Conservation (phyloP, 2,329 filamentous ascomycete genomes). For the Zymoseptoria crescenta region DNA sequence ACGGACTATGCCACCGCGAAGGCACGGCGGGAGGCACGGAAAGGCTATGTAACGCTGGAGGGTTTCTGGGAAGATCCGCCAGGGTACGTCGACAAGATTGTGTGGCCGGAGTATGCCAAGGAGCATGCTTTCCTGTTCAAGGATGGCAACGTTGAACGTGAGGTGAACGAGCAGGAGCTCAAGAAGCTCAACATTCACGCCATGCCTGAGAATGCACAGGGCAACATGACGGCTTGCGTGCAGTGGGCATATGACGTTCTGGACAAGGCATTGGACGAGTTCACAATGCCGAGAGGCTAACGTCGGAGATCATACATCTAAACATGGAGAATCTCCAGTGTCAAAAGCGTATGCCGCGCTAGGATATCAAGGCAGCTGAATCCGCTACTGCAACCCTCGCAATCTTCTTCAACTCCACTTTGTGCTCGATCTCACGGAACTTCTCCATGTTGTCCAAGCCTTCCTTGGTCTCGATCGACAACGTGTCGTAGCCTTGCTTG, state of each 20-base stretch:
- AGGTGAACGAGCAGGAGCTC: slow-evolving; percentile 40
- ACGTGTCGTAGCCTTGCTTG: slow-evolving; percentile 90
- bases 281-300: slow-evolving; percentile 7
- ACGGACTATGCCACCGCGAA: slow-evolving; percentile 59
- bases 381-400: slow-evolving; percentile 70
- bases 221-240: slow-evolving; percentile 29
- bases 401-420: slow-evolving; percentile 77
- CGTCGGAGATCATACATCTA: background rate
- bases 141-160: slow-evolving; percentile 55
- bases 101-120: slow-evolving; percentile 89
- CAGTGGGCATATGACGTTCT: slow-evolving; percentile 33
- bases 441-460: slow-evolving; percentile 77
- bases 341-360: background rate
- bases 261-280: slow-evolving; percentile 15
- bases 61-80: slow-evolving; percentile 95
- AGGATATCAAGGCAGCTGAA: slow-evolving; percentile 32
- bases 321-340: background rate
- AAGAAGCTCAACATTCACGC: slow-evolving; percentile 22
- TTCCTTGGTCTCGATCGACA: slow-evolving; percentile 84
- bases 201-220: slow-evolving; percentile 23
- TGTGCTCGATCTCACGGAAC: slow-evolving; percentile 75
- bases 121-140: slow-evolving; percentile 77
- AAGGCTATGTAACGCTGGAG: slow-evolving; percentile 68
- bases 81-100: slow-evolving; percentile 85
- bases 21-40: slow-evolving; percentile 57